Evolutionary conservation across 179 eudicot genomes (phyloP), one percentile per base, ranked within the genome.

Genomic region (Vitellaria paradoxa): DNA sequence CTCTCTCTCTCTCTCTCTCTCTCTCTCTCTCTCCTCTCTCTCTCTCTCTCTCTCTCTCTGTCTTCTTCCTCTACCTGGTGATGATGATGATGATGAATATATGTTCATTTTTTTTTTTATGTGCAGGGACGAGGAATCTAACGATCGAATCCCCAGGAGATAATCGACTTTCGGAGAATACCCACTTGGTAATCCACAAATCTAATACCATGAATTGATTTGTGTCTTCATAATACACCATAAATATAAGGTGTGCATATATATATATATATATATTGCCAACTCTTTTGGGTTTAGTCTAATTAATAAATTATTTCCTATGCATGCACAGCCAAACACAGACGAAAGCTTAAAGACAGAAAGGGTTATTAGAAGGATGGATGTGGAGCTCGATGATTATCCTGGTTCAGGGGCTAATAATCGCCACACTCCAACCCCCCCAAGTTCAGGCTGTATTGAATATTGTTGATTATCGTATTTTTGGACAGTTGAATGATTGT

Each of bases 351-450:
- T 50, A 7, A 50, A 50, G 55, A 12, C 12, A 50, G 55, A 50
- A 50, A 12, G 12, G 12, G 55, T 50, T 67, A 24, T 74, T 55
- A 45, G 81, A 72, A 82, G 76, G 78, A 77, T 82, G 81, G 79
- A 81, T 12, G 55, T 86, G 4, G 87, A 89, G 80, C 68, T 91
- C 18, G 80, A 88, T 67, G 96, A 91, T 76, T 91, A 91, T 74
- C 91, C 93, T 9, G 96, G 96, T 59, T 88, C 90, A 14, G 93
- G 91, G 73, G 85, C 93, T 15, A 91, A 91, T 84, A 87, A 88
- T 30, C 91, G 93, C 57, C 96, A 91, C 79, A 88, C 91, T 26
- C 96, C 96, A 26, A 83, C 78, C 70, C 75, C 91, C 66, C 68
- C 30, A 11, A 81, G 37, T 2, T 30, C 77, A 76, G 85, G 78